Percentiles rank a stretch among this genome's conserved stretches.
Conservation (phyloP, 768 basidiomycete species). For the Lentinus brumalis region DNA sequence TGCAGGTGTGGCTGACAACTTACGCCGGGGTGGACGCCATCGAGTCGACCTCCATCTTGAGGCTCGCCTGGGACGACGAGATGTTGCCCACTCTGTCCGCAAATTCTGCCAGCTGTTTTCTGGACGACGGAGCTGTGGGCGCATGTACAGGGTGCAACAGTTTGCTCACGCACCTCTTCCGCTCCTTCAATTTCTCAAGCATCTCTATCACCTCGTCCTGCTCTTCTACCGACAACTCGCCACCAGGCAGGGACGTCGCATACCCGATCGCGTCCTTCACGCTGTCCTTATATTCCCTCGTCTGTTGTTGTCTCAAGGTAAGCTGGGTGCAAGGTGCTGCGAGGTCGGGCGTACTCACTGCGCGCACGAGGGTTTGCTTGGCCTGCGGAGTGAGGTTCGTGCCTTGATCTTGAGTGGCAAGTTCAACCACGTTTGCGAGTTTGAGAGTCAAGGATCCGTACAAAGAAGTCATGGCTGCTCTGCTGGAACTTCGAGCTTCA, state of each 20-base stretch:
- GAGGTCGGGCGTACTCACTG: constrained; percentile 44
- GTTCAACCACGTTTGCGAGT: constrained; percentile 59
- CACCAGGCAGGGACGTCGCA: constrained; percentile 63
- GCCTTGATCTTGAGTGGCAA: constrained; percentile 60
- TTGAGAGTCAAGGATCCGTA: constrained; percentile 63
- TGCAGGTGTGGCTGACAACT: background rate
- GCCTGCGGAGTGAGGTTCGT: constrained; percentile 51
- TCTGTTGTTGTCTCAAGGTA: constrained; percentile 40
- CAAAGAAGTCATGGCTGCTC: constrained; percentile 7
- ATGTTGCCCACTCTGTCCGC: constrained; percentile 43
- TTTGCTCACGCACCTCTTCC: constrained; percentile 54
- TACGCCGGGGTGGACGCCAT: constrained; percentile 67
- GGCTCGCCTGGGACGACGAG: constrained; percentile 21
- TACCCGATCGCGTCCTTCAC: constrained; percentile 61
- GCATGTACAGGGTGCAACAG: background rate
- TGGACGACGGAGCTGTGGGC: constrained; percentile 27
- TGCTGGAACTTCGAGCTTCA: too few relatives aligned
- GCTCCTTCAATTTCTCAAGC: constrained; percentile 62
- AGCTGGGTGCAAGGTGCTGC: background rate
- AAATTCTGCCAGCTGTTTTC: constrained; percentile 58
- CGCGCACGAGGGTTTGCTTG: constrained; percentile 67
- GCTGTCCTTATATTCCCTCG: constrained; percentile 67
- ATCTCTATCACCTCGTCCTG: constrained; percentile 73
- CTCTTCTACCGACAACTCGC: constrained; percentile 66
- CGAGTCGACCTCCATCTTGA: constrained; percentile 71